A percentile compares a stretch with the other conserved stretches of the same genome.
Evolutionary conservation across 352 stramenopile species (phyloP).

Genomic region (Globisporangium solare): DNA sequence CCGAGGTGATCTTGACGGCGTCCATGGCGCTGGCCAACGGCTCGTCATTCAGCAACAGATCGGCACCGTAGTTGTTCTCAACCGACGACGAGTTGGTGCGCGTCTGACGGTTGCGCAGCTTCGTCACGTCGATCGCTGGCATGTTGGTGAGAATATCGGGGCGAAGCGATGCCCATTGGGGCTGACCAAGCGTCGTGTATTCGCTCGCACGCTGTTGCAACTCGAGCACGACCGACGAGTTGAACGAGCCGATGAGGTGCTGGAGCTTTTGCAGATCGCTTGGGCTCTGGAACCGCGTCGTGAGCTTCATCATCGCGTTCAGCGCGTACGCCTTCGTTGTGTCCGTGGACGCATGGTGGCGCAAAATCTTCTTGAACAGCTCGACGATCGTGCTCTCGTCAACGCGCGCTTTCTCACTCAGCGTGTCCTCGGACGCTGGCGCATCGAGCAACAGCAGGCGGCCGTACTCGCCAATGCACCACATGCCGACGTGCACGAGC

Average conservation of each 20-base stretch:
- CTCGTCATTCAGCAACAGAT: slow-evolving; percentile 79
- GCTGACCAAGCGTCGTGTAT: slow-evolving; percentile 89
- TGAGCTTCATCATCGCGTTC: slow-evolving; percentile 94
- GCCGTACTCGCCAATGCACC: slow-evolving; percentile 98
- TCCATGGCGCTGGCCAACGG: slow-evolving; percentile 3
- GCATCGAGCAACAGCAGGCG: slow-evolving; percentile 82
- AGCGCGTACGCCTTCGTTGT: slow-evolving; percentile 80
- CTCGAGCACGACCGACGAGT: slow-evolving; percentile 91
- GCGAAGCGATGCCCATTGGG: slow-evolving; percentile 62
- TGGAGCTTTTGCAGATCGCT: slow-evolving; percentile 73
- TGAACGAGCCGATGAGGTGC: slow-evolving; percentile 88
- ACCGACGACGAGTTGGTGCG: slow-evolving; percentile 32
- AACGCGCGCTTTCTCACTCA: slow-evolving; percentile 61
- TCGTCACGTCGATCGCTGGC: slow-evolving; percentile 91
- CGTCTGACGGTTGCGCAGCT: slow-evolving; percentile 66
- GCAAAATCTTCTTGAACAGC: slow-evolving; percentile 77
- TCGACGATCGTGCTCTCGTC: slow-evolving; percentile 67
- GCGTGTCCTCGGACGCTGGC: slow-evolving; percentile 51
- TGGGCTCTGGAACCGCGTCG: slow-evolving; percentile 82
- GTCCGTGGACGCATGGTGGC: slow-evolving; percentile 76
- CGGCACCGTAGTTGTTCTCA: slow-evolving; percentile 12
- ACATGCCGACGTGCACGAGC: slow-evolving; percentile 97
- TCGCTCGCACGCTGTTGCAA: slow-evolving; percentile 97
- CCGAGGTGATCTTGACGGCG: slow-evolving; percentile 9
- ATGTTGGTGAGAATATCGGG: slow-evolving; percentile 91